Base-by-base conservation (phyloP, 345 rosid genomes). In the Iberis pinnata region DNA sequence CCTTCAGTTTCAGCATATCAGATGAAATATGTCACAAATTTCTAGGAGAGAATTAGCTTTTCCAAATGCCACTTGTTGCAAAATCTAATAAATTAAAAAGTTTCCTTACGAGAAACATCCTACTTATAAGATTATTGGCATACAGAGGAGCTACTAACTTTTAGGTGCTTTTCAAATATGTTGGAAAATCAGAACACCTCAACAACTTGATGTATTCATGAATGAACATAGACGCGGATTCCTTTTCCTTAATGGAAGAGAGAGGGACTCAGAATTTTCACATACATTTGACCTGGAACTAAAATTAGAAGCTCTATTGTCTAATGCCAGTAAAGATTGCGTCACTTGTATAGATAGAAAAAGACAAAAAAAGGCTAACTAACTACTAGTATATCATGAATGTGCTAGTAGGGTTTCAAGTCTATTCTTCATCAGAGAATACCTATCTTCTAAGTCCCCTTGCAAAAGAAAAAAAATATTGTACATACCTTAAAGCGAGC, bases 401-500 rank as follows among this genome's bases (percentile, higher is more conserved):
- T 35, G 17, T 35, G 15, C 29, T 25, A 37, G 13, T 17, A 26
- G 5, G 27, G 31, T 49, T 48, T 29, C 14, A 15, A 12, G 48
- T 49, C 18, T 13, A 38, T 25, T 58, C 25, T 49, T 27, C 47
- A 47, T n/a, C 47, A 48, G 17, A 56, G 24, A 26, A 37, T 59
- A 32, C 13, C 27, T 9, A 24, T 37, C 17, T 48, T 37, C 37
- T 27, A 47, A 38, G 49, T 40, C 48, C 4, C 19, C 49, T 29
- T 41, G 9, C 55, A 22, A 31, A 40, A 61, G 15, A 46, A 41
- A 47, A 39, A 60, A 41, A 25, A 12, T 13, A 33, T 14, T 6
- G 15, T 40, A 27, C 68, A 40, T 73, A 88, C 98, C 96, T 88
- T 92, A 70, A 92, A 92, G 59, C 99, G 99, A 74, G 99, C 99